A percentile compares a stretch with the other conserved stretches of the same genome.
Evolutionary conservation across 805 yeast genomes (phyloP).

Genomic region (Schwanniomyces sp.): DNA sequence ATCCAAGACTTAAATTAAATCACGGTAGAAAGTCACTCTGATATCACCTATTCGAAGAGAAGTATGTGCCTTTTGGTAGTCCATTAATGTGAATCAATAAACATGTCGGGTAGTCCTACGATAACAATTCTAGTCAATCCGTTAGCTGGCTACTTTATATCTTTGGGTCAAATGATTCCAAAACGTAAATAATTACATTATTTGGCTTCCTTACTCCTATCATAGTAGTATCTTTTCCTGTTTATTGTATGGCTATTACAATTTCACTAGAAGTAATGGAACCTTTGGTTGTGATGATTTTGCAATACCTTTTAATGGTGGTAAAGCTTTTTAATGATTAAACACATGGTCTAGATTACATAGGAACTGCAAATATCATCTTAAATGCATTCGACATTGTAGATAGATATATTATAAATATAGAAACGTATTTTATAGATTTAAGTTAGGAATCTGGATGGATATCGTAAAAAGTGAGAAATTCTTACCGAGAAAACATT

Average conservation of each 20-base stretch:
- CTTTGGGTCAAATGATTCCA: slow-evolving; percentile 66
- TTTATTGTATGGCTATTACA: slow-evolving; percentile 62
- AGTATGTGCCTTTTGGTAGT: slow-evolving; percentile 61
- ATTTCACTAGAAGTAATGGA: slow-evolving; percentile 73
- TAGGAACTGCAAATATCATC: slow-evolving; percentile 82
- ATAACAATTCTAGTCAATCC: slow-evolving; percentile 87
- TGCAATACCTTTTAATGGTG: slow-evolving; percentile 49
- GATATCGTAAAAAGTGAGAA: background rate
- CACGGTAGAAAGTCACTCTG: slow-evolving; percentile 64
- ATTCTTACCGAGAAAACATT: background rate
- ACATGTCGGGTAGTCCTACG: slow-evolving; percentile 49
- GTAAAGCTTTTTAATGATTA: slow-evolving; percentile 57
- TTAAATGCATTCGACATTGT: slow-evolving; percentile 49
- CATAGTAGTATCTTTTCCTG: slow-evolving; percentile 87
- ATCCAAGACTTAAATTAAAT: slow-evolving; percentile 42
- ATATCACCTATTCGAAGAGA: slow-evolving; percentile 63
- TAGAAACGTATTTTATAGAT: background rate
- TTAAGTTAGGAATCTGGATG: background rate
- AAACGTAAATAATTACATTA: slow-evolving; percentile 86
- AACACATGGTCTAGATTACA: slow-evolving; percentile 77
- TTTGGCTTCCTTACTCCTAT: slow-evolving; percentile 88
- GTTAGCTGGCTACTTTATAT: slow-evolving; percentile 59
- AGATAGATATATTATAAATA: background rate
- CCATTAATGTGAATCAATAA: slow-evolving; percentile 79
- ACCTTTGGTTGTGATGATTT: slow-evolving; percentile 67